Base-by-base conservation (phyloP, 768 basidiomycete species). In the Mycena haematopus region DNA sequence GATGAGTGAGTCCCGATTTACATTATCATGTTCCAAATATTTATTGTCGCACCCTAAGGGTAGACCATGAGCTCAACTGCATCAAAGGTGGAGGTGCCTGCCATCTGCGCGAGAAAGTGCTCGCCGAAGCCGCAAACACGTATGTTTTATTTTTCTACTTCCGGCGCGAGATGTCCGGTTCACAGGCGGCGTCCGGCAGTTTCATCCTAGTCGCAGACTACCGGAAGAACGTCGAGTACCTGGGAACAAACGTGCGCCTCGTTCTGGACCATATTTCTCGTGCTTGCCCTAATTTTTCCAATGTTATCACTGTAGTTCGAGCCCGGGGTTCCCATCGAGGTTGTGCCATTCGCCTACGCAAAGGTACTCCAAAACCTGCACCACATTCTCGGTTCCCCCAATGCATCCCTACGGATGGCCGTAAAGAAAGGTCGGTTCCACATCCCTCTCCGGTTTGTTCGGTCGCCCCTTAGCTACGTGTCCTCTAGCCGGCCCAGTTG, bases 31-130 rank as follows among this genome's bases (percentile, higher is more conserved):
- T 25, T 21, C 25, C 25, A 15, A 27, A 25, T 36, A 38, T 33
- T 52, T 22, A 40, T 51, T 25, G n/a, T 45, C 49, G 22, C 25
- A 29, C 10, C 58, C 24, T 36, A 53, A 96, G 95, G 77, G 94
- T 97, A 24, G 95, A 98, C 74, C 75, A 82, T 44, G 75, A 86
- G 42, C 80, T 99, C 54, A 96, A 99, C 76, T 92, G 92, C 64
- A 96, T 99, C 78, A 99, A 99, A 77, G 96, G 93, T 8, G 96
- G 96, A 59, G 96, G 96, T 2, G 96, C 95, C 1, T 98, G 96
- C 74, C 97, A 99, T 68, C 78, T 99, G 35, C 86, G 96, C 29
- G 97, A 99, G 78, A 99, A 99, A 75, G 95, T 99, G 8, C 84
- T 99, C 15, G 97, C 97, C 1, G 97, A 99, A 74, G 96, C 95